These are phyloP conservation scores for Harringtonia aguacate DNA, from an alignment of 2,329 filamentous ascomycete species.

Conservation along the genomic window DNA sequence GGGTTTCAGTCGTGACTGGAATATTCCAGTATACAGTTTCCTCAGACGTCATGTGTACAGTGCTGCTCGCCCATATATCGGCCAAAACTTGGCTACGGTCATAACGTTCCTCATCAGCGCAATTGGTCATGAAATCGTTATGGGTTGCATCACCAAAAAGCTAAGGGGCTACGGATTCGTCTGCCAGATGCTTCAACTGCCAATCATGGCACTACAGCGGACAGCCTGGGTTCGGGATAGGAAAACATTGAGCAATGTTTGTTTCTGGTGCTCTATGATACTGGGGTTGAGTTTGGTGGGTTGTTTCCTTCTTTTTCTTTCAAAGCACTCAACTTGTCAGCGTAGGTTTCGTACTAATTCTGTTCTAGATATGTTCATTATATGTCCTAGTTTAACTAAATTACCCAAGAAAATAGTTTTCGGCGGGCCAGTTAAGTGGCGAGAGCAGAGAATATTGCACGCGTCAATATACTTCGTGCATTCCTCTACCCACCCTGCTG, in stretches of 20 bases:
- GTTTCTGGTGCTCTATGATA: slow-evolving; percentile 91
- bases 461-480: too few species aligned
- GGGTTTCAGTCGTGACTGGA: slow-evolving; percentile 94
- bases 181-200: slow-evolving; percentile 93
- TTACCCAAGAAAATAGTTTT: too few species aligned
- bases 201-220: slow-evolving; percentile 85
- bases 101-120: slow-evolving; percentile 90
- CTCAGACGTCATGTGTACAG: slow-evolving; percentile 90
- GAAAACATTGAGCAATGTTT: slow-evolving; percentile 74
- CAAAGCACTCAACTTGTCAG: background rate
- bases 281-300: slow-evolving; percentile 69
- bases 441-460: too few species aligned
- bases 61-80: slow-evolving; percentile 66
- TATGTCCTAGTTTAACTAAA: slow-evolving; percentile 41
- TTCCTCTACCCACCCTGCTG: too few species aligned
- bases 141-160: slow-evolving; percentile 98
- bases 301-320: slow-evolving; percentile 11
- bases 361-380: slow-evolving; percentile 37
- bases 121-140: slow-evolving; percentile 85
- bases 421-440: too few species aligned
- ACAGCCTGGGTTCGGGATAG: slow-evolving; percentile 64
- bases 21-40: slow-evolving; percentile 94
- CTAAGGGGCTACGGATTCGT: slow-evolving; percentile 87
- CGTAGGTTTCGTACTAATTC: background rate
- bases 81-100: slow-evolving; percentile 65